phyloP scores from a whole-genome alignment of 23 red algal genomes.

The Gracilaria gracilis region DNA sequence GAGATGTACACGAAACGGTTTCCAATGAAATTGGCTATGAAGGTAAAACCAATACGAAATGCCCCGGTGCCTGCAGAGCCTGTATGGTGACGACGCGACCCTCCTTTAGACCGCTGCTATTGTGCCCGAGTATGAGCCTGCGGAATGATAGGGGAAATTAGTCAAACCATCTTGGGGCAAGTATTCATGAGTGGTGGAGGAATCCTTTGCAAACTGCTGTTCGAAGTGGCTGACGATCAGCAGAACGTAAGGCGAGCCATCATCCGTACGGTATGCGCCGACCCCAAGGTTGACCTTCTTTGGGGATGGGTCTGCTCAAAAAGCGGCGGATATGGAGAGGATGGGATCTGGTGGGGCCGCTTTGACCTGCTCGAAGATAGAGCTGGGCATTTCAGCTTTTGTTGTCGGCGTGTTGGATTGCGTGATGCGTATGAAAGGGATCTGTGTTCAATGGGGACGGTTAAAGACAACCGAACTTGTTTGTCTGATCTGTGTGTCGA shows the following conservation, averaged over 20 bases:
- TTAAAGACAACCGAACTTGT: too few relatives aligned
- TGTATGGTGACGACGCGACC: conserved; percentile 88
- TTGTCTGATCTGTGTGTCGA: too few relatives aligned
- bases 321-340: conserved; percentile 72
- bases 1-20: conserved; percentile 74
- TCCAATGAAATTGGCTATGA: conserved; percentile 66
- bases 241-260: conserved; percentile 79
- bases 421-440: too few relatives aligned
- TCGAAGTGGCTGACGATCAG: conserved; percentile 81
- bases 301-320: conserved; percentile 75
- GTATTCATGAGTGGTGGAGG: conserved; percentile 86
- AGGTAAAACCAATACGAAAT: conserved; percentile 80
- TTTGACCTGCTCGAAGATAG: conserved; percentile 62
- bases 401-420: too few relatives aligned
- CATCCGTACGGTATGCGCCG: conserved; percentile 93
- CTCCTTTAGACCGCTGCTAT: conserved; percentile 51
- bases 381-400: conserved; percentile 15
- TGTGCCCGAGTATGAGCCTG: conserved; percentile 79
- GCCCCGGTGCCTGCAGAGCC: conserved; percentile 89
- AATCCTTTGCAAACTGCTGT: conserved; percentile 58
- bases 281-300: conserved; percentile 92
- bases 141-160: conserved; percentile 62
- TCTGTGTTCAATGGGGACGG: too few relatives aligned
- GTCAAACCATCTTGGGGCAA: conserved; percentile 84
- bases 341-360: conserved; percentile 89